phyloP scores from a whole-genome alignment of 805 yeast species.

The Wickerhamiella siamensis region DNA sequence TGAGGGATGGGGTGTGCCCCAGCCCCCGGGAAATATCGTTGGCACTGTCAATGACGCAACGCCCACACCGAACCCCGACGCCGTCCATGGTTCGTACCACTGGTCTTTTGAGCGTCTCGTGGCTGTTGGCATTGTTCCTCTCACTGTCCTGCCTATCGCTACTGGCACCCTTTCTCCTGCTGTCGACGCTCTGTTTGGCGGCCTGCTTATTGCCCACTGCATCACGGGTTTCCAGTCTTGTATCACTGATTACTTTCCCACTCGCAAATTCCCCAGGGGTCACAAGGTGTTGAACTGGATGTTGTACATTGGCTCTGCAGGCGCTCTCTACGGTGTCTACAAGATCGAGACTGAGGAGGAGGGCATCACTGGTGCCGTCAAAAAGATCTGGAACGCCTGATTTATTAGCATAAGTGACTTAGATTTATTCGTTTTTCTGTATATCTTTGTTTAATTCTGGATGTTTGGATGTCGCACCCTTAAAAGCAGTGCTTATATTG shows the following conservation, averaged over 20 bases:
- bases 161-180: slow-evolving; percentile 59
- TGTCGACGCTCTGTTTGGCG: slow-evolving; percentile 56
- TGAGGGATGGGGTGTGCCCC: slow-evolving; percentile 35
- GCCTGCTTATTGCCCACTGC: slow-evolving; percentile 57
- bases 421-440: slow-evolving; percentile 1
- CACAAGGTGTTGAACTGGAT: slow-evolving; percentile 54
- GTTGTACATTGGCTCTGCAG: slow-evolving; percentile 55
- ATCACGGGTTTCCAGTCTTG: slow-evolving; percentile 83
- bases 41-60: slow-evolving; percentile 93
- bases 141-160: slow-evolving; percentile 59
- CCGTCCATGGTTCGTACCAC: slow-evolving; percentile 71
- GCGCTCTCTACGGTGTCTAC: slow-evolving; percentile 68
- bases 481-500: no score
- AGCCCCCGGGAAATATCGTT: slow-evolving; percentile 78
- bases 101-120: slow-evolving; percentile 81
- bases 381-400: slow-evolving; percentile 46
- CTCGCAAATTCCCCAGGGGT: slow-evolving; percentile 68
- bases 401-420: slow-evolving; percentile 2
- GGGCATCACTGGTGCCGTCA: slow-evolving; percentile 58
- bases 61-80: slow-evolving; percentile 45
- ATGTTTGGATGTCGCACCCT: no score
- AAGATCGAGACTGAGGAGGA: slow-evolving; percentile 57
- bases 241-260: slow-evolving; percentile 84
- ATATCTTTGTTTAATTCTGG: no score
- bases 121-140: slow-evolving; percentile 60